Evolutionary conservation across 2,329 filamentous ascomycete genomes (phyloP).

Genomic region (Scopulariopsis brevicaulis): DNA sequence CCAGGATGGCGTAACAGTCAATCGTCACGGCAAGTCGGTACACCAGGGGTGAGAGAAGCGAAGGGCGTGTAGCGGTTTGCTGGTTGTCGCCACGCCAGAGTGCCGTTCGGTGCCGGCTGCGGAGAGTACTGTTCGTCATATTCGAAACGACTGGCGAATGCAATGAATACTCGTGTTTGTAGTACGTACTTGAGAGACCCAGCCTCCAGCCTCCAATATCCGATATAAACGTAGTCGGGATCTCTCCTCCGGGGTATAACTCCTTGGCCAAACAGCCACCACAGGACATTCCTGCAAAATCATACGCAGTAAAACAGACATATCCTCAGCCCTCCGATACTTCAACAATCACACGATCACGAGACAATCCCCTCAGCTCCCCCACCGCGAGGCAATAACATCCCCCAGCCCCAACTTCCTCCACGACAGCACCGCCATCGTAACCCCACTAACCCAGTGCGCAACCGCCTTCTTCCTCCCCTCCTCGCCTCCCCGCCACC

Average conservation of each 20-base stretch:
- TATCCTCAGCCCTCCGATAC: background rate
- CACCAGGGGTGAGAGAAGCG: too few relatives aligned
- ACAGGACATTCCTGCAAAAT: background rate
- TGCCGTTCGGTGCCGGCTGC: too few relatives aligned
- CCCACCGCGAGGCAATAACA: conserved; percentile 4
- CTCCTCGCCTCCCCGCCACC: conserved; percentile 4
- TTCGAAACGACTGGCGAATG: background rate
- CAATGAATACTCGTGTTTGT: background rate
- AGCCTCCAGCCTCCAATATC: background rate
- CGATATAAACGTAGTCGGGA: background rate
- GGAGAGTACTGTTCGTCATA: too few relatives aligned
- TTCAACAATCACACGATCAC: background rate
- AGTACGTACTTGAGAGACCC: background rate
- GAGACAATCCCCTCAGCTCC: background rate
- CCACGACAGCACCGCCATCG: conserved; percentile 1
- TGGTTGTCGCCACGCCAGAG: too few relatives aligned
- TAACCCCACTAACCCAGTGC: background rate
- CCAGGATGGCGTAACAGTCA: too few relatives aligned
- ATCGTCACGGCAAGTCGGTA: too few relatives aligned
- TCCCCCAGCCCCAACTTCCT: conserved; percentile 1
- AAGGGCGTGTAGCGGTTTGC: too few relatives aligned
- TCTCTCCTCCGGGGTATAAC: background rate
- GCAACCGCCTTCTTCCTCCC: conserved; percentile 1
- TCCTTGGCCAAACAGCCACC: background rate
- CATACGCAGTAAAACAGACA: background rate